Evolutionary conservation across 2,329 filamentous ascomycete species (phyloP), one percentile per base, ranked within the genome.

Genomic region (Epichloe elymi): DNA sequence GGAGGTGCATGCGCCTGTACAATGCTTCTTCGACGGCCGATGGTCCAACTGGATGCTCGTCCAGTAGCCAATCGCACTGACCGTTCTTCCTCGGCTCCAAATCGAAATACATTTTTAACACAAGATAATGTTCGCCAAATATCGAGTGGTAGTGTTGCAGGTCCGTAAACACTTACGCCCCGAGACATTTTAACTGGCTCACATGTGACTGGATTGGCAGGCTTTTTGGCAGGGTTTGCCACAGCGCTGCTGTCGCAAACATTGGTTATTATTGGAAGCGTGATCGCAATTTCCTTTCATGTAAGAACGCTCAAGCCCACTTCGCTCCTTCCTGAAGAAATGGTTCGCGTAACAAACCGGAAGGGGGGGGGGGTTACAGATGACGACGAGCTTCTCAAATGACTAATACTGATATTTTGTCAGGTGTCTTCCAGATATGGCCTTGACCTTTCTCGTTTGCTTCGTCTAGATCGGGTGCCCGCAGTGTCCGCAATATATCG

Each of bases 211-310:
- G 30, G 4, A 17, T 15, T 14, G 30, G 3, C 50, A 83, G 82
- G 83, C 17, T 78, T 86, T 51, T 58, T 76, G n/a, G 67, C 75
- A 3, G 85, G 85, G 1, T 59, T 90, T 35, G 68, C 83, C 0
- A 74, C 89, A 26, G 80, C 81, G 53, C 70, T 84, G 15, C 88
- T 90, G 64, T 88, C 83, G 8, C 80, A 79, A 61, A 79, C 83
- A 1, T 68, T 90, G 46, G 82, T 84, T 1, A 60, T 89, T 15
- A 63, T 90, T 19, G 68, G 85, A 19, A 85, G 85, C 0, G 60
- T 87, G 12, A 66, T 81, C 10, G 75, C 86, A 23, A 70, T 86
- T 14, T 71, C 78, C 33, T 61, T 85, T 15, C 80, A 86, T 69
- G 82, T 85, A 69, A 56, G 72, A 59, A n/a, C 23, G n/a, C 17